Evolutionary conservation across 108 stramenopile genomes (phyloP).

Genomic region (Poteriospumella lacustris): DNA sequence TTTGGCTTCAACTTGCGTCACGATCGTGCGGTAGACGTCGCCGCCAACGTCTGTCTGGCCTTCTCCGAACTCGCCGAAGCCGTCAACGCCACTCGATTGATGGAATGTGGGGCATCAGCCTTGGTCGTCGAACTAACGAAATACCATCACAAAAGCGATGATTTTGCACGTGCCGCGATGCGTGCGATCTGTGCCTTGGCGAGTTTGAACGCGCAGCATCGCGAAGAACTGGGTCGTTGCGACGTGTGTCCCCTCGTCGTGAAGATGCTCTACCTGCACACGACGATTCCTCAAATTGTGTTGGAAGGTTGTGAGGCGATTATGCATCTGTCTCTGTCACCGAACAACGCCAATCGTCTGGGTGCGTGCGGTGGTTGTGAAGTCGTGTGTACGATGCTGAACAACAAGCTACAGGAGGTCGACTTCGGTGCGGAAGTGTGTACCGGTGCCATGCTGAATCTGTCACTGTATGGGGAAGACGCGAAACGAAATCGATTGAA

Average conservation of each 20-base stretch:
- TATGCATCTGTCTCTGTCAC: slow-evolving; percentile 17
- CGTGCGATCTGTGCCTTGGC: not conserved
- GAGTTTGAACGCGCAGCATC: not conserved
- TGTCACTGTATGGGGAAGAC: not conserved
- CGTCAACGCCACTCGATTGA: not conserved
- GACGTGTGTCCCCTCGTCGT: not conserved
- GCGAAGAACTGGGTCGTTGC: slow-evolving; percentile 12
- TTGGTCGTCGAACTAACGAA: not conserved
- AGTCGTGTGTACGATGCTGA: not conserved
- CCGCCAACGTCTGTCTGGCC: not conserved
- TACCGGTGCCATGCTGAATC: slow-evolving; percentile 11
- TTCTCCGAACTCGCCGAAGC: slow-evolving; percentile 2
- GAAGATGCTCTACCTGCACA: not conserved
- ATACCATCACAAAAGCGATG: slow-evolving; percentile 1
- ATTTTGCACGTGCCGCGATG: slow-evolving; percentile 1
- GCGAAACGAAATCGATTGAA: not conserved
- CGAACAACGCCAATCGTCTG: not conserved
- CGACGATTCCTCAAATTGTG: not conserved
- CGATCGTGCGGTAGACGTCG: not conserved
- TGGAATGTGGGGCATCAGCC: not conserved
- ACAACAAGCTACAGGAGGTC: not conserved
- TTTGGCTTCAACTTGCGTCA: slow-evolving; percentile 22
- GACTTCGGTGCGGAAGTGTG: slow-evolving; percentile 12
- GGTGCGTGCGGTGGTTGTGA: not conserved
- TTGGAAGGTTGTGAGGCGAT: slow-evolving; percentile 7